These are phyloP conservation scores for Prunella vulgaris DNA, from an alignment of 257 asterid genomes.

Conservation along the genomic window DNA sequence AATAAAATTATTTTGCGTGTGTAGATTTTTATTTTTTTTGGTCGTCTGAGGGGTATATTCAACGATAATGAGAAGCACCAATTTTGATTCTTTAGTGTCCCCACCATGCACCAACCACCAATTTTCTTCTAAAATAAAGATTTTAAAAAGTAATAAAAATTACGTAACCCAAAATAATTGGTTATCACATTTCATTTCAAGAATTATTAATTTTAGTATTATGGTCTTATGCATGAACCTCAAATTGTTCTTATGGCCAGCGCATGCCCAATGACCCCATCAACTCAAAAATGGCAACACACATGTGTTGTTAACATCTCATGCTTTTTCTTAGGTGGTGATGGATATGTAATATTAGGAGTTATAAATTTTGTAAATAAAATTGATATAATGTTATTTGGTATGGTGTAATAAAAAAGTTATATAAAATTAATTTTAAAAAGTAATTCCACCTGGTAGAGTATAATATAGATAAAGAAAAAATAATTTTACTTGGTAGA, in stretches of 20 bases:
- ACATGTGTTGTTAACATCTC: no score
- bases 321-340: no score
- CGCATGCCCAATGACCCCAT: background rate
- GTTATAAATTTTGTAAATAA: no score
- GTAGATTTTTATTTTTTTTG: background rate
- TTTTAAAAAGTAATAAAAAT: background rate
- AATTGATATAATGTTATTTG: no score
- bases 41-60: background rate
- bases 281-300: background rate
- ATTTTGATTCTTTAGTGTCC: conserved; percentile 4
- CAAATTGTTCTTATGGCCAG: background rate
- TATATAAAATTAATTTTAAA: no score
- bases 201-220: background rate
- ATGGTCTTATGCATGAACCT: conserved; percentile 20
- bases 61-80: conserved; percentile 3
- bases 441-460: no score
- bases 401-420: no score
- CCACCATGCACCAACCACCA: background rate
- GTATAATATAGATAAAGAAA: no score
- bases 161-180: conserved; percentile 14
- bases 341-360: no score
- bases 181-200: background rate
- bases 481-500: no score
- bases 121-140: background rate
- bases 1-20: background rate